Percentiles rank a stretch among this genome's conserved stretches.
Evolutionary conservation across 768 basidiomycete species (phyloP).

Genomic region (Pleurotus sapidus): DNA sequence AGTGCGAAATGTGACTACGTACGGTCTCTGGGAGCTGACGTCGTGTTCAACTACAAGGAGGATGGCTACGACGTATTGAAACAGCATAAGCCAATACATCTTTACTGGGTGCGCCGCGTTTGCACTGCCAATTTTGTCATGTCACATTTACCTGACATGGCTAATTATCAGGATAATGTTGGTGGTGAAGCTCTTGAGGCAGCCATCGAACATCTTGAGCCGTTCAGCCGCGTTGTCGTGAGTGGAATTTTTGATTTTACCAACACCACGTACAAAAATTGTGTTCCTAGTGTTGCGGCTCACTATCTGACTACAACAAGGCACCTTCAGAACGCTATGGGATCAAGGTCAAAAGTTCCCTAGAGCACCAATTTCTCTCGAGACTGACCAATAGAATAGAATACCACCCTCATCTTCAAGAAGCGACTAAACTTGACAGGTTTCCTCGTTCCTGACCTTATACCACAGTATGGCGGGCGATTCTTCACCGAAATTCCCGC

Average conservation of each 20-base stretch:
- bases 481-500: slow-evolving; percentile 37
- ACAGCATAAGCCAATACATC: slow-evolving; percentile 43
- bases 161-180: slow-evolving; percentile 25
- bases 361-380: not conserved
- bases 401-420: slow-evolving; percentile 24
- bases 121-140: not conserved
- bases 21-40: slow-evolving; percentile 41
- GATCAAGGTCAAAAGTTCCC: slow-evolving; percentile 10
- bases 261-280: not conserved
- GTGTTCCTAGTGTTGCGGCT: slow-evolving; percentile 13
- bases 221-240: slow-evolving; percentile 30
- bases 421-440: slow-evolving; percentile 35
- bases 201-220: slow-evolving; percentile 30
- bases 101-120: slow-evolving; percentile 22
- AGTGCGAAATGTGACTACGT: slow-evolving; percentile 50
- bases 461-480: slow-evolving; percentile 25
- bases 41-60: slow-evolving; percentile 55
- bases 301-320: slow-evolving; percentile 14
- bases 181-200: slow-evolving; percentile 41
- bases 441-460: slow-evolving; percentile 27
- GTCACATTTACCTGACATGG: not conserved
- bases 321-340: slow-evolving; percentile 12
- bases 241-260: not conserved
- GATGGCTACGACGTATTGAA: slow-evolving; percentile 26
- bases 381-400: slow-evolving; percentile 15